phyloP scores from a whole-genome alignment of 495 filamentous ascomycete genomes.

The Annulohypoxylon nitens region DNA sequence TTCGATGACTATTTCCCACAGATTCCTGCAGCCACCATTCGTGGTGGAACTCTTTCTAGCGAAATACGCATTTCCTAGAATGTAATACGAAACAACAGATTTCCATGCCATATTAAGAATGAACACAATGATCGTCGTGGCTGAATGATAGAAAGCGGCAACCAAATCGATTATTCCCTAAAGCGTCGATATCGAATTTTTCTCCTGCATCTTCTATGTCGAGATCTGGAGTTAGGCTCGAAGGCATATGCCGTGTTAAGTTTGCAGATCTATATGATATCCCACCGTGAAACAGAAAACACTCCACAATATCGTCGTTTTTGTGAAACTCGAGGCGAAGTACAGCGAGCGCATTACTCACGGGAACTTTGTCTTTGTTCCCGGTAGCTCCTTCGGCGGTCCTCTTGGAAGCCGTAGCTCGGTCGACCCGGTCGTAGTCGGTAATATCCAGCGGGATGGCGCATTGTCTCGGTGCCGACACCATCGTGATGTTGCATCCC shows the following conservation, averaged over 20 bases:
- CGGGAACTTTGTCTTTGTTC: not conserved
- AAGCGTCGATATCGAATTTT: slow-evolving; percentile 8
- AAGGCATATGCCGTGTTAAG: not conserved
- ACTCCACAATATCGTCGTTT: not conserved
- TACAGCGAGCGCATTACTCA: not conserved
- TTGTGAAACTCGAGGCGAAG: not conserved
- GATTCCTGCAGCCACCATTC: not conserved
- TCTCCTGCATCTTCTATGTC: not conserved
- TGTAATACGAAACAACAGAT: not conserved
- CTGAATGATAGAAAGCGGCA: not conserved
- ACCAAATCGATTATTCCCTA: slow-evolving; percentile 3
- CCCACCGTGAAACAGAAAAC: not conserved
- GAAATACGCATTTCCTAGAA: slow-evolving; percentile 1
- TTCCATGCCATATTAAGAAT: slow-evolving; percentile 3
- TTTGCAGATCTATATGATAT: not conserved
- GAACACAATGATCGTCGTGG: not conserved
- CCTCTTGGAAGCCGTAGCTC: not conserved
- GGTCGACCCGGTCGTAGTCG: slow-evolving; percentile 1
- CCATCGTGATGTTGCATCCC: not conserved
- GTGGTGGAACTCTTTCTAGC: not conserved
- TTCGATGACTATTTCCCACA: not conserved
- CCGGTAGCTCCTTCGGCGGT: not conserved
- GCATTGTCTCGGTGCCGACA: not conserved
- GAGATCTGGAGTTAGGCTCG: not conserved
- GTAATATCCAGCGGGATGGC: slow-evolving; percentile 3